Conservation (phyloP, 257 asterid species). For the Nicotiana otophora region DNA sequence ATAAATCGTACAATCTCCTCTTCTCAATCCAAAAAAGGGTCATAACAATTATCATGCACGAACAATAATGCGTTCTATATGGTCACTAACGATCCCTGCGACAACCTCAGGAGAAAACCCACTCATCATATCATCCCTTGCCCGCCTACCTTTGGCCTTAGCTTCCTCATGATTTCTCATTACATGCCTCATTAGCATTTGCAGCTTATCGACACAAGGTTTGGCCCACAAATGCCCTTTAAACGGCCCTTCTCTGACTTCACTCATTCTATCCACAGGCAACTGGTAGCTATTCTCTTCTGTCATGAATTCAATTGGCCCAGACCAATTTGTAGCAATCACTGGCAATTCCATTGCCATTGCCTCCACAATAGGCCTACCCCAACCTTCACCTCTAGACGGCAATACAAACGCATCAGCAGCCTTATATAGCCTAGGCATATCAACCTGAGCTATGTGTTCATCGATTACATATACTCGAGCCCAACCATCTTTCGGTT, state of each 20-base stretch:
- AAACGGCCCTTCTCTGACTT: conserved; percentile 67
- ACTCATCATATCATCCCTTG: conserved; percentile 62
- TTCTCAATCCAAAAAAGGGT: not conserved
- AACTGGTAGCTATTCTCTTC: conserved; percentile 68
- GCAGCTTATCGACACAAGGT: conserved; percentile 62
- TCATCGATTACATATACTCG: conserved; percentile 50
- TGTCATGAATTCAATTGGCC: conserved; percentile 73
- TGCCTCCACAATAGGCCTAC: conserved; percentile 85
- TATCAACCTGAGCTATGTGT: conserved; percentile 68
- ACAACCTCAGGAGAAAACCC: conserved; percentile 57
- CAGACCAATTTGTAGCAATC: conserved; percentile 92
- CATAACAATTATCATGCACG: not conserved
- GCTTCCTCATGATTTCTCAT: conserved; percentile 43
- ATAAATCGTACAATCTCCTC: not conserved
- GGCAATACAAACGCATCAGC: conserved; percentile 68
- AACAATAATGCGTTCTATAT: conserved; percentile 35
- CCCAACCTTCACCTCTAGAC: conserved; percentile 96
- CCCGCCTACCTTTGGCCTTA: conserved; percentile 49
- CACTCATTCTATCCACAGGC: conserved; percentile 50
- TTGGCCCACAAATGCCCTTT: conserved; percentile 86
- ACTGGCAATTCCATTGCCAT: conserved; percentile 86
- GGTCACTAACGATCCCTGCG: conserved; percentile 45
- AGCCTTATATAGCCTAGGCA: conserved; percentile 58
- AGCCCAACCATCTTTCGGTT: conserved; percentile 56
- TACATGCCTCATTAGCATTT: conserved; percentile 48